These are phyloP conservation scores for Fusarium chlamydosporum DNA, from an alignment of 2,329 filamentous ascomycete genomes.

Conservation along the genomic window DNA sequence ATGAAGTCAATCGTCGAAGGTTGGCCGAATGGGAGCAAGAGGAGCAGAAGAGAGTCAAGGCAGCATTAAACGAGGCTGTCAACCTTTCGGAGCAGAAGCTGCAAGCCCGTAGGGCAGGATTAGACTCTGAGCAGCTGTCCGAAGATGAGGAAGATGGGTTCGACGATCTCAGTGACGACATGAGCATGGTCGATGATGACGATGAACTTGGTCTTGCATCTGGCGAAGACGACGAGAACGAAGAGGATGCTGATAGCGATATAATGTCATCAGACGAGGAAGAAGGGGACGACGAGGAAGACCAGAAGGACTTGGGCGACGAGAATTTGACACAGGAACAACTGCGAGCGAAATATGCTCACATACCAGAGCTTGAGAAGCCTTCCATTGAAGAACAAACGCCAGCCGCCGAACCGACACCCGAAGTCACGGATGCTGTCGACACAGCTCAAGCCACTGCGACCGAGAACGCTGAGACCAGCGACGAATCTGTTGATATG, in stretches of 20 bases:
- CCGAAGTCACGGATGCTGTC: constrained; percentile 45
- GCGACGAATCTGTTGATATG: constrained; percentile 77
- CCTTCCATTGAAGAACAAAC: constrained; percentile 49
- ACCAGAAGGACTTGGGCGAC: constrained; percentile 67
- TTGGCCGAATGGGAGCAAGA: constrained; percentile 75
- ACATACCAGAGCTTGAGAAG: constrained; percentile 66
- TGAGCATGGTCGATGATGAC: constrained; percentile 55
- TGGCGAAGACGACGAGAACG: constrained; percentile 57
- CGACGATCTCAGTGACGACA: constrained; percentile 64
- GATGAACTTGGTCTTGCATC: constrained; percentile 55
- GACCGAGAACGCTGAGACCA: constrained; percentile 61
- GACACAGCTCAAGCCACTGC: constrained; percentile 45
- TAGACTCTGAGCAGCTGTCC: constrained; percentile 66
- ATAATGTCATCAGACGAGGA: constrained; percentile 75
- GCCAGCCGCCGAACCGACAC: constrained; percentile 42
- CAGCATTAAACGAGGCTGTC: constrained; percentile 80
- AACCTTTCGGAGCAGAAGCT: constrained; percentile 78
- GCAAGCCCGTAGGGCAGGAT: constrained; percentile 69
- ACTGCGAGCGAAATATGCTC: constrained; percentile 76
- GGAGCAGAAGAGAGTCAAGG: constrained; percentile 74
- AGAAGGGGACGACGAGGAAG: constrained; percentile 72
- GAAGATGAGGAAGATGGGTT: constrained; percentile 63
- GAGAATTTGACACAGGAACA: constrained; percentile 78
- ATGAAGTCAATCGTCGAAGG: constrained; percentile 72
- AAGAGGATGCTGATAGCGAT: constrained; percentile 61